Evolutionary conservation across 495 filamentous ascomycete genomes (phyloP), one percentile per base, ranked within the genome.

Genomic region (Echria macrotheca): DNA sequence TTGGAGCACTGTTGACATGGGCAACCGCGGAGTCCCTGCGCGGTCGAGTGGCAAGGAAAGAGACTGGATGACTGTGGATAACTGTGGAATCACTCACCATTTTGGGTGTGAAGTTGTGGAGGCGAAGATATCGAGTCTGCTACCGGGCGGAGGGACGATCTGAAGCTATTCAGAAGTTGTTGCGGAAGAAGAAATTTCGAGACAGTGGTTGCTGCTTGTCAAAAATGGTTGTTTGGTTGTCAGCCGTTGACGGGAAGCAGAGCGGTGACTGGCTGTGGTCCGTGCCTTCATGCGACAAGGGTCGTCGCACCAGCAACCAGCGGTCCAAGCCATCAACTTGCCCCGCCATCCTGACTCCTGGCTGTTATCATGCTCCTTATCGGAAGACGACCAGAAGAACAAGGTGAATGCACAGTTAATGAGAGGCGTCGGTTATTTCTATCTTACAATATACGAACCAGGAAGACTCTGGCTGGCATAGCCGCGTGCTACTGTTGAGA

Each of bases 1-100:
- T 52, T 54, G 52, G 35, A 28, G 44, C 44, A 33, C 21, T 58
- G 54, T 54, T 54, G 60, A 54, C 60, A 25, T 45, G 54, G 57
- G 57, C 56, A 63, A 58, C 57, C 44, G 47, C 38, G 50, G 44
- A 46, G 17, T 53, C 37, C 14, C 47, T 38, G 31, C 24, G 40
- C n/a, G 43, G 10, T 31, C 11, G 25, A 26, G 28, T 31, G 45
- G 39, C 35, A 47, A 50, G 24, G 22, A 36, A 9, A n/a, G n/a
- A n/a, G n/a, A n/a, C n/a, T n/a, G n/a, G n/a, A n/a, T n/a, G n/a
- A 25, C 11, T 5, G 9, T 28, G 22, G 41, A 24, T 22, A 17
- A 29, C 14, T 39, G 32, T 33, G 35, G 38, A 49, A 49, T 49
- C 14, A 42, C 52, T 54, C 33, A 57, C 54, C 54, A 57, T 55